These are phyloP conservation scores for Tetracladium setigerum DNA, from an alignment of 495 filamentous ascomycete genomes.

Conservation along the genomic window DNA sequence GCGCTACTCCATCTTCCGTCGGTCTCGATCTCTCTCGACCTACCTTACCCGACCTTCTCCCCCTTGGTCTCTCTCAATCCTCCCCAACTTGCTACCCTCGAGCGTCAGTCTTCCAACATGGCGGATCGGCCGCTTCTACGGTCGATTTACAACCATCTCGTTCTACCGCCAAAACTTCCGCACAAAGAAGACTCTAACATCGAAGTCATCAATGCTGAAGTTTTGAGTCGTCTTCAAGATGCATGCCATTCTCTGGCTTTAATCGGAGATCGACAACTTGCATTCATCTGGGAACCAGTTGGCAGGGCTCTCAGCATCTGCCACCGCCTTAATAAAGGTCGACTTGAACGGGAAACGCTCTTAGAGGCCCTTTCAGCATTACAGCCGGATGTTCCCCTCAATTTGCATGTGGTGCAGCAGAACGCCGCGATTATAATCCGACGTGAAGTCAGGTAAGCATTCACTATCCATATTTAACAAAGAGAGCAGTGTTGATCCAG, in stretches of 20 bases:
- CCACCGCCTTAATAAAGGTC: constrained; percentile 25
- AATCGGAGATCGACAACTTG: constrained; percentile 13
- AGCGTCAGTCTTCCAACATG: too few species aligned
- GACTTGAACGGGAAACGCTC: constrained; percentile 31
- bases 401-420: constrained; percentile 43
- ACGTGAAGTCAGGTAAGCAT: constrained; percentile 30
- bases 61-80: too few species aligned
- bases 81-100: too few species aligned
- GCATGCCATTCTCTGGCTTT: constrained; percentile 23
- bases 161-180: constrained; percentile 39
- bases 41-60: too few species aligned
- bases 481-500: too few species aligned
- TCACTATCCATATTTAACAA: too few species aligned
- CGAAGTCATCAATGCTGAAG: constrained; percentile 26
- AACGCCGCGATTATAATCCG: constrained; percentile 50
- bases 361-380: constrained; percentile 28
- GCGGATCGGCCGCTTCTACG: constrained; percentile 15
- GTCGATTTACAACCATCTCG: constrained; percentile 33
- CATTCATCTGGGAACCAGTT: constrained; percentile 25
- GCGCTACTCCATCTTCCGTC: too few species aligned
- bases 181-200: constrained; percentile 31
- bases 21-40: too few species aligned
- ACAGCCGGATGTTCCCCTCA: constrained; percentile 25
- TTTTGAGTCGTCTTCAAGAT: constrained; percentile 29
- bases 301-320: constrained; percentile 26